Conservation (phyloP, 345 rosid species). For the Salix dunnii region DNA sequence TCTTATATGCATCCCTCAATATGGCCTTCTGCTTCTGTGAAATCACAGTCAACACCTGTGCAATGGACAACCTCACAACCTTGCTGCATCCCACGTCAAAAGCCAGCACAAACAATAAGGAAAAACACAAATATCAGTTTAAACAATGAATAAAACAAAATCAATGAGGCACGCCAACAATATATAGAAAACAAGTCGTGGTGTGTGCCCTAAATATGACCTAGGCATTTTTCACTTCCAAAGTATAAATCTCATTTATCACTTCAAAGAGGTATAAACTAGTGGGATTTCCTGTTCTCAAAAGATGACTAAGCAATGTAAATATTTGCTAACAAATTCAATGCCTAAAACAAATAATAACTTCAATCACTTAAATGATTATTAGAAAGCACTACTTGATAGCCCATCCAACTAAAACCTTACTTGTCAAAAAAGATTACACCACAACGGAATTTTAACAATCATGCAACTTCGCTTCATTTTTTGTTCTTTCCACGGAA, state of each 20-base stretch:
- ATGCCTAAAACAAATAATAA: background rate
- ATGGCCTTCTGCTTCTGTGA: constrained; percentile 90
- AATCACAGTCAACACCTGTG: constrained; percentile 84
- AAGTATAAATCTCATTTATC: background rate
- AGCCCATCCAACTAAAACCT: too few relatives aligned
- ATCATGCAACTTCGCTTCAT: too few relatives aligned
- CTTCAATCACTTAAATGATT: background rate
- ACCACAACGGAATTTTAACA: too few relatives aligned
- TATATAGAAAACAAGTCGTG: background rate
- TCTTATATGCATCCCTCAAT: constrained; percentile 76
- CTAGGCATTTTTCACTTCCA: background rate
- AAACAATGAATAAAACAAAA: background rate
- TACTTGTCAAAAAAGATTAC: too few relatives aligned
- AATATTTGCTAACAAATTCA: background rate
- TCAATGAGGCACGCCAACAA: background rate
- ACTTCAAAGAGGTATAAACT: background rate
- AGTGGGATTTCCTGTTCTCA: background rate
- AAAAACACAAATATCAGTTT: too few relatives aligned
- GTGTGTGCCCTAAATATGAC: background rate
- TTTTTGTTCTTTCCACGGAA: too few relatives aligned
- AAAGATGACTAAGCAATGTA: background rate
- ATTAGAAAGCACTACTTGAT: background rate
- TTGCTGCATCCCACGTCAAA: constrained; percentile 42
- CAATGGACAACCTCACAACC: constrained; percentile 91
- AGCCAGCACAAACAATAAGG: background rate